Evolutionary conservation across 768 basidiomycete genomes (phyloP).

Genomic region (Boletus subparvulus): DNA sequence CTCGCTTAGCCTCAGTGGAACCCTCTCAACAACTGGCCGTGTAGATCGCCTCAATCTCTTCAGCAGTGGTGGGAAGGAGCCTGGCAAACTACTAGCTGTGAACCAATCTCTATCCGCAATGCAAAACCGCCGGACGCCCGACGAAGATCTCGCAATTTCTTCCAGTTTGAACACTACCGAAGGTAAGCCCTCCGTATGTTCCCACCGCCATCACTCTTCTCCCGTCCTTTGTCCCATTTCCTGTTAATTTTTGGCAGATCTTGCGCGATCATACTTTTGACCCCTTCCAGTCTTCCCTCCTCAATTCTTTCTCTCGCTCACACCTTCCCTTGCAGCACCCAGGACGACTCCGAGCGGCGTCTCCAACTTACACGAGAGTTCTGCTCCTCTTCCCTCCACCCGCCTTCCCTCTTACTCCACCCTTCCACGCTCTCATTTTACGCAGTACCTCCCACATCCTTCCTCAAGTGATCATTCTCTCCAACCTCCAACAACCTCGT

Average conservation of each 20-base stretch:
- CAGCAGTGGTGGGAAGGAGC: no score
- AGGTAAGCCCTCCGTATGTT: conserved; percentile 27
- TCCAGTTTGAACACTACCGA: conserved; percentile 19
- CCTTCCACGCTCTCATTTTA: conserved; percentile 1
- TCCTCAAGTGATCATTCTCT: not conserved
- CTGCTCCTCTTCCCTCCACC: not conserved
- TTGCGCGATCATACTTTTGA: conserved; percentile 8
- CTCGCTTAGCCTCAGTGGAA: no score
- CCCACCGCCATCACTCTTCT: conserved; percentile 11
- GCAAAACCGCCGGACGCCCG: conserved; percentile 20
- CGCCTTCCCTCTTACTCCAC: not conserved
- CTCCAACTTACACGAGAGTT: not conserved
- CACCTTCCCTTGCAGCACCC: conserved; percentile 4
- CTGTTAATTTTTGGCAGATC: conserved; percentile 12
- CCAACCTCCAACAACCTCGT: not conserved
- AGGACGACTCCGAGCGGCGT: not conserved
- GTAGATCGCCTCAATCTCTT: no score
- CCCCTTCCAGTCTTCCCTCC: not conserved
- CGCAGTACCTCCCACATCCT: not conserved
- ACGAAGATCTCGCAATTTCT: conserved; percentile 13
- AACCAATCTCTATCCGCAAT: conserved; percentile 19
- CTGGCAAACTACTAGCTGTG: no score
- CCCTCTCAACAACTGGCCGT: no score
- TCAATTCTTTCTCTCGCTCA: conserved; percentile 5
- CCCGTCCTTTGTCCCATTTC: conserved; percentile 5